Evolutionary conservation across 169 alveolate genomes (phyloP).

Genomic region (Perkinsus olseni): DNA sequence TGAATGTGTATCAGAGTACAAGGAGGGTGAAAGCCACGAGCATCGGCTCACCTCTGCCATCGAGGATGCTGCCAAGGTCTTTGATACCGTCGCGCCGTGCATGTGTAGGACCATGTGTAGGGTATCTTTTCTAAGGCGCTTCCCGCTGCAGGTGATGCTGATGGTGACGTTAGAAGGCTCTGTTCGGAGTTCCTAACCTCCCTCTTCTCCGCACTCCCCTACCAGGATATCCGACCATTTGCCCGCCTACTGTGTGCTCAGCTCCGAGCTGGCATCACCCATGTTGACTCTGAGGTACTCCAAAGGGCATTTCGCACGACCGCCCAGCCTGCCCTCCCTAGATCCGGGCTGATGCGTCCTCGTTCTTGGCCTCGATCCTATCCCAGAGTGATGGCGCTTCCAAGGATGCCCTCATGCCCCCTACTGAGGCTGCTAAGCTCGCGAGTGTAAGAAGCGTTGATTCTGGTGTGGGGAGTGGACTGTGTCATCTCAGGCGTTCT

Average conservation of each 20-base stretch:
- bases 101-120: not conserved
- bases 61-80: not conserved
- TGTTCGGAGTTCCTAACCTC: not conserved
- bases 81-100: not conserved
- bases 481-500: not conserved
- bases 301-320: not conserved
- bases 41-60: not conserved
- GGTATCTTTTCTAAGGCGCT: not conserved
- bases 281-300: not conserved
- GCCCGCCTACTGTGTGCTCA: not conserved
- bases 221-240: not conserved
- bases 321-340: not conserved
- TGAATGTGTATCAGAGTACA: not conserved
- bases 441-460: not conserved
- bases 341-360: not conserved
- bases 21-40: not conserved
- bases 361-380: not conserved
- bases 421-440: not conserved
- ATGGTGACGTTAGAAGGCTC: not conserved
- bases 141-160: not conserved
- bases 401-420: not conserved
- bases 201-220: not conserved
- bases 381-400: not conserved
- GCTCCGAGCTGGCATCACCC: not conserved
- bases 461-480: not conserved